phyloP scores from a whole-genome alignment of 352 stramenopile species.

The Pythium dissotocum region DNA sequence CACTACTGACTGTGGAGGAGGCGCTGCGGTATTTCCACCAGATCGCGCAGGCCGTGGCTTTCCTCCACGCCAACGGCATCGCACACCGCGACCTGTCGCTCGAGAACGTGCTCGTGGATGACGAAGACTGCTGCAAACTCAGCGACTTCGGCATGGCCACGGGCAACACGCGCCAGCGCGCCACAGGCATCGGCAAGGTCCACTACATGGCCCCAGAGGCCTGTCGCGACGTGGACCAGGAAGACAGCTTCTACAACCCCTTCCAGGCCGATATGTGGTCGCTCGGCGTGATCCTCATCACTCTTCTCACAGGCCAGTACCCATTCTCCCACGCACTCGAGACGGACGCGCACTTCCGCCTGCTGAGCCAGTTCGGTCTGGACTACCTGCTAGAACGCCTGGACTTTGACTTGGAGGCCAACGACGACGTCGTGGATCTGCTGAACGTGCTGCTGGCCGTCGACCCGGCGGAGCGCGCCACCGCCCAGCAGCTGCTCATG shows the following conservation, averaged over 20 bases:
- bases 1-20: conserved; percentile 32
- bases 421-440: conserved; percentile 48
- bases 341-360: conserved; percentile 53
- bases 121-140: conserved; percentile 66
- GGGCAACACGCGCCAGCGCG: conserved; percentile 25
- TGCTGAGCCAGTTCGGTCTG: conserved; percentile 58
- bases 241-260: conserved; percentile 51
- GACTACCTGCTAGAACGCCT: conserved; percentile 70
- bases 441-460: conserved; percentile 57
- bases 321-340: conserved; percentile 60
- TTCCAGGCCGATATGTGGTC: conserved; percentile 75
- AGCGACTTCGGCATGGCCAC: conserved; percentile 81
- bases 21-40: conserved; percentile 68
- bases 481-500: conserved; percentile 39
- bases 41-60: conserved; percentile 57
- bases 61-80: conserved; percentile 75
- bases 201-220: conserved; percentile 83
- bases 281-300: conserved; percentile 79
- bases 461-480: conserved; percentile 44
- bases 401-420: conserved; percentile 47
- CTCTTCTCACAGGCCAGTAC: conserved; percentile 67
- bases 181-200: conserved; percentile 63
- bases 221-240: conserved; percentile 30
- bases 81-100: conserved; percentile 81
- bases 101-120: conserved; percentile 82